Percentiles rank a stretch among this genome's conserved stretches.
phyloP scores from a whole-genome alignment of 169 alveolate genomes.

The Plasmodium gonderi region DNA sequence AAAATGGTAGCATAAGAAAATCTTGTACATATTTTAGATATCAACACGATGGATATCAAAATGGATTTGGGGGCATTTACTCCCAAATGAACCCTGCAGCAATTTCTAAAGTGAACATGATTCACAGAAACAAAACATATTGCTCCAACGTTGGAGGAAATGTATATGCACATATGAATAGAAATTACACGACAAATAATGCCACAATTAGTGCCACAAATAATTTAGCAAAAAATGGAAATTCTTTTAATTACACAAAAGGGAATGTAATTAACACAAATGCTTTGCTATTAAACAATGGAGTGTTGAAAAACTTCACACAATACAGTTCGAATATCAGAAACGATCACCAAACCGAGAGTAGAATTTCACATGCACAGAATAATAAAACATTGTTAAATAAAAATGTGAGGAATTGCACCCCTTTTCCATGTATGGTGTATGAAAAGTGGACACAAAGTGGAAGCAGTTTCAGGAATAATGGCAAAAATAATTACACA shows the following conservation, averaged over 20 bases:
- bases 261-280: not conserved
- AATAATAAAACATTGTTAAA: not conserved
- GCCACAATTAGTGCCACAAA: not conserved
- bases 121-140: not conserved
- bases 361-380: not conserved
- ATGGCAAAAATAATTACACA: not conserved
- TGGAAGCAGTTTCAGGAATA: not conserved
- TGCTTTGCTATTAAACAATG: not conserved
- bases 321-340: not conserved
- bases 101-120: not conserved
- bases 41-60: not conserved
- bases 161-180: not conserved
- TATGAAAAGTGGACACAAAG: not conserved
- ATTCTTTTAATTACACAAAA: not conserved
- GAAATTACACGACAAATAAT: not conserved
- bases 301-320: not conserved
- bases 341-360: not conserved
- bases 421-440: not conserved
- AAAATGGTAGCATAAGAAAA: not conserved
- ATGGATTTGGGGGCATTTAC: not conserved
- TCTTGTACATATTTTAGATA: not conserved
- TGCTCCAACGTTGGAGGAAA: not conserved
- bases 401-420: not conserved
- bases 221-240: not conserved
- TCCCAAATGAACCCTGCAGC: not conserved